Evolutionary conservation across 1,284 basidiomycete genomes (phyloP).

Genomic region (Xerocomus minutiporus): DNA sequence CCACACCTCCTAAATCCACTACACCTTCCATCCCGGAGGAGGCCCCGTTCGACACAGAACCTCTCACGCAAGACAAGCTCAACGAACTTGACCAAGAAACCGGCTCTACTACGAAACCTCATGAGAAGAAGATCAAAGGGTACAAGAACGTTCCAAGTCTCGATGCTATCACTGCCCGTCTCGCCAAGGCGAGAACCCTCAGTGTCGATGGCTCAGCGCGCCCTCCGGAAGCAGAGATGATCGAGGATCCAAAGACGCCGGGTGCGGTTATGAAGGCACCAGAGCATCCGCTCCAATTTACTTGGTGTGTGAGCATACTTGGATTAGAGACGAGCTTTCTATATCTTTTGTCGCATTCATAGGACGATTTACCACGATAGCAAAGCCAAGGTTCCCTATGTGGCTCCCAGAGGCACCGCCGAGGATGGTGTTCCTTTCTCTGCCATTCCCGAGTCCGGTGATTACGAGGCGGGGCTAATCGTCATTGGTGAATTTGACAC

Average conservation of each 20-base stretch:
- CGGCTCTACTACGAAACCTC: conserved; percentile 15
- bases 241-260: conserved; percentile 76
- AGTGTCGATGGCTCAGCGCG: conserved; percentile 68
- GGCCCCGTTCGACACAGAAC: conserved; percentile 39
- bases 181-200: conserved; percentile 62
- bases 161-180: conserved; percentile 72
- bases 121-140: conserved; percentile 53
- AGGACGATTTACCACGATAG: conserved; percentile 88
- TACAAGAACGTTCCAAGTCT: conserved; percentile 84
- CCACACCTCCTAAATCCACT: conserved; percentile 45
- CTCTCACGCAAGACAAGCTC: conserved; percentile 58
- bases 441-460: conserved; percentile 49
- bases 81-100: conserved; percentile 55
- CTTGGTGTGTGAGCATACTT: conserved; percentile 55
- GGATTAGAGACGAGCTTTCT: conserved; percentile 1
- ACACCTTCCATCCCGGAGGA: conserved; percentile 41
- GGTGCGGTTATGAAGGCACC: conserved; percentile 67
- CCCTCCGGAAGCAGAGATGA: conserved; percentile 69
- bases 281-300: conserved; percentile 79
- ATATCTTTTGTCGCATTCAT: conserved; percentile 24
- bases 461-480: conserved; percentile 74
- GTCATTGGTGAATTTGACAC: conserved; percentile 80
- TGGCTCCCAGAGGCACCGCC: conserved; percentile 33
- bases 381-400: conserved; percentile 66
- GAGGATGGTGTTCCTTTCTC: conserved; percentile 31